Base-by-base conservation (phyloP, 2,329 filamentous ascomycete genomes). In the Sclerotinia sclerotiorum region DNA sequence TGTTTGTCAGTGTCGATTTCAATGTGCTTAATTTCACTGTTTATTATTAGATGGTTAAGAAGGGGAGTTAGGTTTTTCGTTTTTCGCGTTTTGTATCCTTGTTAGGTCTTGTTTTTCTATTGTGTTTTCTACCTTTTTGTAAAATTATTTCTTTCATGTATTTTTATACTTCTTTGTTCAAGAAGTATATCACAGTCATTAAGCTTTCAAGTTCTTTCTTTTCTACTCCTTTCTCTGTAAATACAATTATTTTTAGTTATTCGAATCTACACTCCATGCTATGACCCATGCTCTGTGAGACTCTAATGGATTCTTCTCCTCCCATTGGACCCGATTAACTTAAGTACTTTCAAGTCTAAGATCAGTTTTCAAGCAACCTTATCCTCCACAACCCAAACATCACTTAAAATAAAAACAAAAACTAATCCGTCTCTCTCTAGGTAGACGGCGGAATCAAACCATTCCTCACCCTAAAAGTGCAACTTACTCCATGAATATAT, bases 1-100 rank as follows among this genome's bases (percentile, higher is more conserved):
- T 48, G 52, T 66, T 48, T 60, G 52, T 11, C 39, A 56, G n/a
- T 66, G 44, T 19, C 39, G 13, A 13, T 60, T 58, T 15, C 52
- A 60, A 35, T 58, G 63, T 29, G 27, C 46, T 8, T 62, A 27
- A 24, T 19, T 27, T 17, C 13, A 51, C 39, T 15, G 3, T 5
- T 39, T 39, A 35, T 35, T 32, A 32, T 35, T 35, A 35, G 13
- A 13, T 62, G 5, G 15, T 19, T 15, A 15, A 15, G n/a, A 27
- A 15, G 13, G 32, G 32, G 39, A 42, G 3, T 24, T 27, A 11
- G 29, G 1, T 2, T 7, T 39, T 39, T 35, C 13, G 5, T 19
- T 46, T 8, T 0, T 29, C 42, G 42, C 10, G 15, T 51, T 48
- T 24, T 10, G 3, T 27, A 10, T 27, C n/a, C 35, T 35, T 35